Percentiles rank a stretch among this genome's conserved stretches.
Evolutionary conservation across 2,329 filamentous ascomycete species (phyloP).

Genomic region (Lachnellula subtilissima): DNA sequence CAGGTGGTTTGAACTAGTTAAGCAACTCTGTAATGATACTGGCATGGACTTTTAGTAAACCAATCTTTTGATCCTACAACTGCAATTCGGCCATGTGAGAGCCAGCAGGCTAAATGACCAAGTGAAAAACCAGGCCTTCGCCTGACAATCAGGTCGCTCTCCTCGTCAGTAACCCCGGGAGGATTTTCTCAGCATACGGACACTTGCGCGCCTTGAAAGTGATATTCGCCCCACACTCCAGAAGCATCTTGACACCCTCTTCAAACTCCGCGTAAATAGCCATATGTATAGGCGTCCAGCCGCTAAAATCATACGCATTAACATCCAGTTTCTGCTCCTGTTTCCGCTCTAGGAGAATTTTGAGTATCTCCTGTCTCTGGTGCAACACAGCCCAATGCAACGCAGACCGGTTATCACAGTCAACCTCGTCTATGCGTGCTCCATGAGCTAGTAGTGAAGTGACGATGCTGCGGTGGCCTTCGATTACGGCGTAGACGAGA

Average conservation of each 20-base stretch:
- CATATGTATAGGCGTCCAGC: not conserved
- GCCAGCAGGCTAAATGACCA: no score
- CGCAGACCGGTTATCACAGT: not conserved
- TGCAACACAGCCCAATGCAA: not conserved
- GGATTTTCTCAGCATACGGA: not conserved
- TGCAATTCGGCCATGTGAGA: no score
- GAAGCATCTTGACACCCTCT: not conserved
- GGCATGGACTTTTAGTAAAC: no score
- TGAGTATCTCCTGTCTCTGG: not conserved
- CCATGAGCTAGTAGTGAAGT: slow-evolving; percentile 1
- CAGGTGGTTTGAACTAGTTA: no score
- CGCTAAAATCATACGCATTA: not conserved
- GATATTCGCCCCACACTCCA: not conserved
- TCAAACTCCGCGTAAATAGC: not conserved
- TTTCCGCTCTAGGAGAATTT: not conserved
- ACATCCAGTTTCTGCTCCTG: not conserved
- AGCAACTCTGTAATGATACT: no score
- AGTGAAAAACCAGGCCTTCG: no score
- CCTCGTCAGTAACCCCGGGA: not conserved
- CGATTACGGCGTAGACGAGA: slow-evolving; percentile 4
- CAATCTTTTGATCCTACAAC: no score
- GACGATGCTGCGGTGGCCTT: slow-evolving; percentile 1
- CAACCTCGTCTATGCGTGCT: not conserved
- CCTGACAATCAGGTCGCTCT: not conserved
- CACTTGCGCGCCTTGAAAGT: not conserved